A percentile compares a stretch with the other conserved stretches of the same genome.
Evolutionary conservation across 495 filamentous ascomycete species (phyloP).

Genomic region (Amniculicola lignicola): DNA sequence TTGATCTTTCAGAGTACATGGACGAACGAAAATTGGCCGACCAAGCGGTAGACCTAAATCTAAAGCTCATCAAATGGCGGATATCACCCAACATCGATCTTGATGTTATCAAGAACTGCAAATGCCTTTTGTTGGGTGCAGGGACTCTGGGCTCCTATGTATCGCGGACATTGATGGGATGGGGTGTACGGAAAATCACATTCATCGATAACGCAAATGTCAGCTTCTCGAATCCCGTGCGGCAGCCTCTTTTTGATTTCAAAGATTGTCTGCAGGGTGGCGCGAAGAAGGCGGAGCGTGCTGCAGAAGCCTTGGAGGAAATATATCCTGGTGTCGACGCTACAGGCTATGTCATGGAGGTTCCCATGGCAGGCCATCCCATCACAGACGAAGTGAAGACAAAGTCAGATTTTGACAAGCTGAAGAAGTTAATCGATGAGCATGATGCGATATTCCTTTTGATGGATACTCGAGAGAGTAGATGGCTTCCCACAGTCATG

Average conservation of each 20-base stretch:
- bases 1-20: constrained; percentile 86
- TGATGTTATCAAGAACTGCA: constrained; percentile 83
- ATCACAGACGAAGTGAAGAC: constrained; percentile 65
- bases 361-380: constrained; percentile 94
- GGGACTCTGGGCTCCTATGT: constrained; percentile 94
- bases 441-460: constrained; percentile 93
- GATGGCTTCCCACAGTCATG: constrained; percentile 98
- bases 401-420: constrained; percentile 67
- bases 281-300: constrained; percentile 75
- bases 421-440: constrained; percentile 71
- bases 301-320: constrained; percentile 74
- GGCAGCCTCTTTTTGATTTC: constrained; percentile 88
- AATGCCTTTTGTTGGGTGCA: constrained; percentile 88
- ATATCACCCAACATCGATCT: constrained; percentile 85
- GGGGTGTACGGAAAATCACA: constrained; percentile 95
- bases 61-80: constrained; percentile 98
- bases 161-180: constrained; percentile 83
- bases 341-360: constrained; percentile 70
- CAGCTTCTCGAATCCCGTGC: constrained; percentile 95
- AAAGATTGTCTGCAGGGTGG: constrained; percentile 84
- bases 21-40: constrained; percentile 83
- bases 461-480: constrained; percentile 92
- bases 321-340: constrained; percentile 91
- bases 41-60: constrained; percentile 93
- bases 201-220: constrained; percentile 94